These are phyloP conservation scores for Dothideomycetes sp. DNA, from an alignment of 2,329 filamentous ascomycete species.

Conservation along the genomic window DNA sequence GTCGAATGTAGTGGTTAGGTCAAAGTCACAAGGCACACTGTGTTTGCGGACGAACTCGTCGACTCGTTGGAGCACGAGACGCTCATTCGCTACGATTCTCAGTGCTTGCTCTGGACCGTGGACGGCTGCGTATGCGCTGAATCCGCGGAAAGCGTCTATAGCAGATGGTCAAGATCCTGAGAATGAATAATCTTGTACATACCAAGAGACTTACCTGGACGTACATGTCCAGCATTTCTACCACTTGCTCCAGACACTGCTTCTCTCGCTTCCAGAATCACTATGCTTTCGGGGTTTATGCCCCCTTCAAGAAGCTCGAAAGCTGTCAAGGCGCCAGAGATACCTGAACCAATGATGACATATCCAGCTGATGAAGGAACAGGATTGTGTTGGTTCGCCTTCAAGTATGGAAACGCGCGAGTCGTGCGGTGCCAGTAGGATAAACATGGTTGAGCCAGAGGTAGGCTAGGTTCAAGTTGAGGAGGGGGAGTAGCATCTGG, in stretches of 20 bases:
- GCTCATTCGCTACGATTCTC: constrained; percentile 36
- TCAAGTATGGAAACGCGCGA: constrained; percentile 29
- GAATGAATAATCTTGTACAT: background rate
- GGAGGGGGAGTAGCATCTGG: constrained; percentile 4
- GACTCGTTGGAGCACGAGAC: constrained; percentile 28
- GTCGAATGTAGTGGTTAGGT: constrained; percentile 36
- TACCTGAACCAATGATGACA: constrained; percentile 32
- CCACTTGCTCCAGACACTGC: constrained; percentile 34
- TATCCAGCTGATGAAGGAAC: constrained; percentile 24
- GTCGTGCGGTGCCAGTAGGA: constrained; percentile 37
- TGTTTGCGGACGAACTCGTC: constrained; percentile 31
- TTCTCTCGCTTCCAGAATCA: constrained; percentile 34
- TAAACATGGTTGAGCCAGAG: constrained; percentile 19
- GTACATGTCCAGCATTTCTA: constrained; percentile 34
- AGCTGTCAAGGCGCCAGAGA: constrained; percentile 30
- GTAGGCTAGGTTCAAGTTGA: constrained; percentile 9
- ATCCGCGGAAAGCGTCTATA: constrained; percentile 38
- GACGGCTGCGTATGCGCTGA: constrained; percentile 30
- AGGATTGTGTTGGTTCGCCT: constrained; percentile 23
- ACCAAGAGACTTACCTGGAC: constrained; percentile 15
- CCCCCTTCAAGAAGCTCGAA: constrained; percentile 29
- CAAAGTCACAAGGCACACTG: constrained; percentile 34
- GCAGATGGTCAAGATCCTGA: background rate
- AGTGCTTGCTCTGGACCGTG: constrained; percentile 34
- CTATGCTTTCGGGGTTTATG: constrained; percentile 21